A percentile compares a stretch with the other conserved stretches of the same genome.
Conservation (phyloP, 495 filamentous ascomycete species). For the Annulohypoxylon maeteangense region DNA sequence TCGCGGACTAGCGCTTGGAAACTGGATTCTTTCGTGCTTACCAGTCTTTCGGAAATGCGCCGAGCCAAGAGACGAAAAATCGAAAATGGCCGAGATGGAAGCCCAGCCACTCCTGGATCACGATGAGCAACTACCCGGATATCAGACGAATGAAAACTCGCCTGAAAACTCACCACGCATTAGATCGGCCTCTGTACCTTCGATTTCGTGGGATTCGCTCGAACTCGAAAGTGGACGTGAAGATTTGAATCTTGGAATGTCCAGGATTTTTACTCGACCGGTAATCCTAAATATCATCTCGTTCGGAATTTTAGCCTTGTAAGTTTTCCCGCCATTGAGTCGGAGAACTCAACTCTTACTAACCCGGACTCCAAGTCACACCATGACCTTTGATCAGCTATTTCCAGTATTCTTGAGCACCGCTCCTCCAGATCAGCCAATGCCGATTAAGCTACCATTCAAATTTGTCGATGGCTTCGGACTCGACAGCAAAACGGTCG, state of each 20-base stretch:
- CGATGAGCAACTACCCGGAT: constrained; percentile 68
- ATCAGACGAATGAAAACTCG: constrained; percentile 70
- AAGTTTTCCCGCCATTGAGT: constrained; percentile 57
- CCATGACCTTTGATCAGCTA: constrained; percentile 93
- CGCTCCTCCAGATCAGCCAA: constrained; percentile 57
- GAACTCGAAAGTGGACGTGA: constrained; percentile 38
- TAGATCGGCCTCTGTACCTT: constrained; percentile 47
- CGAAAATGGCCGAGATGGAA: constrained; percentile 53
- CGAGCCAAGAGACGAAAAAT: constrained; percentile 42
- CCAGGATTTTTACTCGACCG: constrained; percentile 74
- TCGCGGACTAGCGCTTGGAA: constrained; percentile 77
- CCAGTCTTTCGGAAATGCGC: constrained; percentile 49
- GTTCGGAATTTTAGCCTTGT: constrained; percentile 96
- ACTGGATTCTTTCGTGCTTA: constrained; percentile 70
- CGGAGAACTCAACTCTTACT: constrained; percentile 28
- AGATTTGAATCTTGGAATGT: constrained; percentile 42
- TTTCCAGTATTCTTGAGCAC: constrained; percentile 93
- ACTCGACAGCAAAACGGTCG: constrained; percentile 81
- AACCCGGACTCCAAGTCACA: constrained; percentile 59
- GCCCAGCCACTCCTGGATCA: constrained; percentile 63
- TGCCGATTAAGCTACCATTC: constrained; percentile 71
- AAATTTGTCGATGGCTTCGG: constrained; percentile 90
- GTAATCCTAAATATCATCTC: constrained; percentile 85
- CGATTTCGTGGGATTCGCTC: constrained; percentile 44
- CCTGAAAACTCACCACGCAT: constrained; percentile 62